Evolutionary conservation across 2,329 filamentous ascomycete genomes (phyloP).

Genomic region (Penicillium hordei): DNA sequence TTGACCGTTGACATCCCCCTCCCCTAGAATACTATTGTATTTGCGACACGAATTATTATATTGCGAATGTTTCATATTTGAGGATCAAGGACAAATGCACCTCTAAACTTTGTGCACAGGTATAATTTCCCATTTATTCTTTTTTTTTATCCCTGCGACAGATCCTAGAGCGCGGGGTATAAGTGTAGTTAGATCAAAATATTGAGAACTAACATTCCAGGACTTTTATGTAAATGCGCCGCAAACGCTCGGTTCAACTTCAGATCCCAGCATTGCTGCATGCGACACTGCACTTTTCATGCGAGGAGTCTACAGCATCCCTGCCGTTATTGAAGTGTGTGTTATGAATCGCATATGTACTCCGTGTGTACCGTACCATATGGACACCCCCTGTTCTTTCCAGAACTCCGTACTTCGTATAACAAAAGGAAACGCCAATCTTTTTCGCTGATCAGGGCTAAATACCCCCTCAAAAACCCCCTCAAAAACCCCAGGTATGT

Average conservation of each 20-base stretch:
- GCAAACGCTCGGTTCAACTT: slow-evolving; percentile 21
- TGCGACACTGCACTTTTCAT: slow-evolving; percentile 15
- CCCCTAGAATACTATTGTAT: not conserved
- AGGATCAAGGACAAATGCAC: not conserved
- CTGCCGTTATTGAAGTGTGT: slow-evolving; percentile 14
- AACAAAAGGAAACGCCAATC: not conserved
- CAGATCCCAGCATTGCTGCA: slow-evolving; percentile 18
- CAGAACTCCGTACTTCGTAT: not conserved
- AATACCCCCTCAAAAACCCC: slow-evolving; percentile 8
- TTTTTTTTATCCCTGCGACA: slow-evolving; percentile 9
- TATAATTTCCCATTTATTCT: not conserved
- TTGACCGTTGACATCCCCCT: not conserved
- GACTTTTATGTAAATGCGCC: slow-evolving; percentile 4
- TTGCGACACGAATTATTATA: not conserved
- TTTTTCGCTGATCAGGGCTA: not conserved
- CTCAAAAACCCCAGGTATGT: slow-evolving; percentile 12
- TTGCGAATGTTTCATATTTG: not conserved
- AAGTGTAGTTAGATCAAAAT: not conserved
- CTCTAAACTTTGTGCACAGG: not conserved
- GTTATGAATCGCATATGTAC: slow-evolving; percentile 3
- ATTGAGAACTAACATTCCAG: slow-evolving; percentile 11
- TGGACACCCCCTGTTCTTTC: not conserved
- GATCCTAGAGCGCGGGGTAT: slow-evolving; percentile 11
- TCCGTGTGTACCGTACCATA: slow-evolving; percentile 1
- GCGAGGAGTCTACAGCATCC: slow-evolving; percentile 26